Percentiles rank a stretch among this genome's conserved stretches.
Conservation (phyloP, 768 basidiomycete species). For the Pisolithus microcarpus region DNA sequence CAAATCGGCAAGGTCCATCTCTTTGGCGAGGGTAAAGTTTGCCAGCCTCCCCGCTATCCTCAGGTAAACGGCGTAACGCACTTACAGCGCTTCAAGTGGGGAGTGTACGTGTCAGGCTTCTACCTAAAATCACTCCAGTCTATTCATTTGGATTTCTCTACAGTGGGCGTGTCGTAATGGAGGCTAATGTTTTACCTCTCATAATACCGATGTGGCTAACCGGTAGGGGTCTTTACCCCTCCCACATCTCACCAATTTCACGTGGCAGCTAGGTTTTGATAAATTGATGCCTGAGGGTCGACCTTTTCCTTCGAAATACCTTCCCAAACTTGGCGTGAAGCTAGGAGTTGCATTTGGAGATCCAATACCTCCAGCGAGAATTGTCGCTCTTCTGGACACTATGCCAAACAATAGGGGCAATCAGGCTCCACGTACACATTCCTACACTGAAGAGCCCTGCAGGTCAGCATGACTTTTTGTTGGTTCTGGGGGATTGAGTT, state of each 20-base stretch:
- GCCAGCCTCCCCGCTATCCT: slow-evolving; percentile 56
- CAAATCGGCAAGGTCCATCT: slow-evolving; percentile 65
- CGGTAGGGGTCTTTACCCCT: slow-evolving; percentile 31
- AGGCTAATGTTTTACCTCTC: slow-evolving; percentile 53
- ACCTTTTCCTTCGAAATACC: slow-evolving; percentile 61
- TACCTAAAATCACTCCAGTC: background rate
- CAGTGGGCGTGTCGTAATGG: slow-evolving; percentile 82
- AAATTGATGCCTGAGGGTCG: slow-evolving; percentile 86
- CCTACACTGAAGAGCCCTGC: background rate
- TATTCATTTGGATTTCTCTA: background rate
- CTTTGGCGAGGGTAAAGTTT: slow-evolving; percentile 84
- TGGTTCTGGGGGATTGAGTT: no score
- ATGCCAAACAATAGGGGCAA: background rate
- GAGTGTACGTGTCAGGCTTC: slow-evolving; percentile 56
- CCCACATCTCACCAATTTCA: background rate
- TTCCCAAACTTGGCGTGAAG: slow-evolving; percentile 54
- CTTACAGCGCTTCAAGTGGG: slow-evolving; percentile 89
- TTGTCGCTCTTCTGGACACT: slow-evolving; percentile 21
- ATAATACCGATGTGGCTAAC: slow-evolving; percentile 94
- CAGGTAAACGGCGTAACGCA: slow-evolving; percentile 35
- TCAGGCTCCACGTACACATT: background rate
- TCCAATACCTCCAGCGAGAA: slow-evolving; percentile 46
- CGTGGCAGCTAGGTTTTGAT: slow-evolving; percentile 56
- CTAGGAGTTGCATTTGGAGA: slow-evolving; percentile 77
- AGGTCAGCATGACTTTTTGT: no score